Conservation (phyloP, 2,329 filamentous ascomycete species). For the Trichoderma sp. region DNA sequence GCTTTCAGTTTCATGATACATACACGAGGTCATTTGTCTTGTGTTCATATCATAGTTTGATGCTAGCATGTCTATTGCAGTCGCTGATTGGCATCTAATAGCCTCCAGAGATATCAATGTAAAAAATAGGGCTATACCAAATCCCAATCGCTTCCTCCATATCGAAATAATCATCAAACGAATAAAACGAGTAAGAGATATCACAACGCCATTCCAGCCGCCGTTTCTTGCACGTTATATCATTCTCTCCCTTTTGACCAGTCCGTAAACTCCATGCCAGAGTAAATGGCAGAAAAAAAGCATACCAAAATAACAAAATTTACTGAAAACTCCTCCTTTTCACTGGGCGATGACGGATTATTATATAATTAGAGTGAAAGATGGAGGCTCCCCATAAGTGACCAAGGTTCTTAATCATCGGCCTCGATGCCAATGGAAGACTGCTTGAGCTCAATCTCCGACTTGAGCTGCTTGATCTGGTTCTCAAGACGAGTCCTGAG, state of each 20-base stretch:
- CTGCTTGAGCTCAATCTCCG: conserved; percentile 48
- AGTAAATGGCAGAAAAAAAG: not conserved
- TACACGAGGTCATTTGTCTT: not conserved
- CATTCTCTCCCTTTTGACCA: not conserved
- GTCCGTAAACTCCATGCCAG: conserved; percentile 13
- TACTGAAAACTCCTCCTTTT: not conserved
- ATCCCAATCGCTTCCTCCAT: not conserved
- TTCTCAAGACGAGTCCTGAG: conserved; percentile 52
- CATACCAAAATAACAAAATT: not conserved
- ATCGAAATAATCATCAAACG: not conserved
- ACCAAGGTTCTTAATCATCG: conserved; percentile 34
- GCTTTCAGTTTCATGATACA: not conserved
- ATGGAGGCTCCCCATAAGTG: not conserved
- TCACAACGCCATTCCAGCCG: not conserved
- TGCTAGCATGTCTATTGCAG: not conserved
- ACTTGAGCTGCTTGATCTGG: conserved; percentile 50
- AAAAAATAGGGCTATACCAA: not conserved
- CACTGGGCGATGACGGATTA: not conserved
- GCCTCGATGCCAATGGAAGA: conserved; percentile 45
- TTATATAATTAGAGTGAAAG: not conserved
- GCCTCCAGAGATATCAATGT: not conserved
- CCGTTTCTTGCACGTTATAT: not conserved
- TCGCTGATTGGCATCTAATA: not conserved
- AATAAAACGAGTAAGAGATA: not conserved
- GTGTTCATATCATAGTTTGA: not conserved